Evolutionary conservation across 352 stramenopile species (phyloP).

Genomic region (Aphanomyces stellatus): DNA sequence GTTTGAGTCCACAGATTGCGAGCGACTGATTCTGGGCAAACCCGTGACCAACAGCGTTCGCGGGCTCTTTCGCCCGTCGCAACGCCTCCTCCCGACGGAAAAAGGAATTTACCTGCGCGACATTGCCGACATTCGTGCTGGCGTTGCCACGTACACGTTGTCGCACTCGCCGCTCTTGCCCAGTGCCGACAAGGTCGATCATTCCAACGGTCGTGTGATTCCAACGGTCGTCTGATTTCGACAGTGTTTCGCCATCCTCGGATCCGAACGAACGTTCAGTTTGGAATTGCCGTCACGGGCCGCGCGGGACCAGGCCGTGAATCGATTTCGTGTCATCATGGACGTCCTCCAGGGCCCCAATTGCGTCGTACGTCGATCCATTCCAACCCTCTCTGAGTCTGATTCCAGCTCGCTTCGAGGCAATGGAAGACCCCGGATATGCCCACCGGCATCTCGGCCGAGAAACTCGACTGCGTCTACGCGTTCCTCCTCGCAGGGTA

Average conservation of each 20-base stretch:
- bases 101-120: conserved; percentile 8
- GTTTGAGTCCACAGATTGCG: background rate
- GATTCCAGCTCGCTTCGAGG: background rate
- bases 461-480: background rate
- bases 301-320: conserved; percentile 1
- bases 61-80: background rate
- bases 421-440: background rate
- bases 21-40: background rate
- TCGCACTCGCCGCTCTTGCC: background rate
- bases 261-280: background rate
- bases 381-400: background rate
- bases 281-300: background rate
- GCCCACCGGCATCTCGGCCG: background rate
- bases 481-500: background rate
- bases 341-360: conserved; percentile 2
- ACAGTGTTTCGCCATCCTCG: conserved; percentile 11
- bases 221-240: background rate
- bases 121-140: conserved; percentile 1
- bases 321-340: background rate
- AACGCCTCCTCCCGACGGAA: background rate
- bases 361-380: background rate
- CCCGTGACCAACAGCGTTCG: background rate
- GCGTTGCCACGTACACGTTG: background rate
- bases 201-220: background rate
- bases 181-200: background rate